Evolutionary conservation across 345 rosid genomes (phyloP).

Genomic region (Lepidium africanum): DNA sequence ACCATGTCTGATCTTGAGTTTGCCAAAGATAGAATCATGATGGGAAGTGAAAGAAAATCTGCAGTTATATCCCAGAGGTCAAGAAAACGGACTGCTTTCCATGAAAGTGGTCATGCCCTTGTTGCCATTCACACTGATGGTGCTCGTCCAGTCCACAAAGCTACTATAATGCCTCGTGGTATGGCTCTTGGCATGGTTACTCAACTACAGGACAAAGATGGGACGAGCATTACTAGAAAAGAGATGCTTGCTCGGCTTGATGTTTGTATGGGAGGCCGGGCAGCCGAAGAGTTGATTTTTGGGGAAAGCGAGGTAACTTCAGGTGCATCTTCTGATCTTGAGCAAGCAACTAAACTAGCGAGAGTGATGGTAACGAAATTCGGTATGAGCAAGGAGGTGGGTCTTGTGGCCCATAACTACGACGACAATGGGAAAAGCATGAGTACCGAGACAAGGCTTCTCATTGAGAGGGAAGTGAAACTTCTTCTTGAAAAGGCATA

Average conservation of each 20-base stretch:
- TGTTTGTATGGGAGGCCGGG: conserved; percentile 94
- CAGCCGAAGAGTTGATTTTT: conserved; percentile 91
- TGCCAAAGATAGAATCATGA: conserved; percentile 90
- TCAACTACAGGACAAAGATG: conserved; percentile 80
- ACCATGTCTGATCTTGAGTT: conserved; percentile 86
- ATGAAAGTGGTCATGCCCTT: conserved; percentile 98
- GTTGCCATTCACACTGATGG: conserved; percentile 90
- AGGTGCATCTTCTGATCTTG: conserved; percentile 79
- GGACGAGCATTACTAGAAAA: conserved; percentile 58
- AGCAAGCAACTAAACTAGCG: conserved; percentile 77
- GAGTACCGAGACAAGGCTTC: conserved; percentile 95
- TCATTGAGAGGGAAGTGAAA: conserved; percentile 82
- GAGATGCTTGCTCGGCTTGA: conserved; percentile 97
- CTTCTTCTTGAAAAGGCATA: conserved; percentile 65
- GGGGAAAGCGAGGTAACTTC: conserved; percentile 88
- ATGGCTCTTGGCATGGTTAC: conserved; percentile 94
- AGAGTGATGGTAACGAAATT: conserved; percentile 83
- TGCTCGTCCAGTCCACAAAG: conserved; percentile 93
- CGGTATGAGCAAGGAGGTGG: conserved; percentile 90
- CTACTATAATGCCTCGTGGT: conserved; percentile 94
- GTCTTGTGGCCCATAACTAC: conserved; percentile 66
- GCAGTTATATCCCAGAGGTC: conserved; percentile 87
- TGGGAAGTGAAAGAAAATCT: conserved; percentile 97
- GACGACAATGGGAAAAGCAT: conserved; percentile 85
- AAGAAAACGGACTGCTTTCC: conserved; percentile 72